These are phyloP conservation scores for Candida quercuum DNA, from an alignment of 805 yeast species.

Conservation along the genomic window DNA sequence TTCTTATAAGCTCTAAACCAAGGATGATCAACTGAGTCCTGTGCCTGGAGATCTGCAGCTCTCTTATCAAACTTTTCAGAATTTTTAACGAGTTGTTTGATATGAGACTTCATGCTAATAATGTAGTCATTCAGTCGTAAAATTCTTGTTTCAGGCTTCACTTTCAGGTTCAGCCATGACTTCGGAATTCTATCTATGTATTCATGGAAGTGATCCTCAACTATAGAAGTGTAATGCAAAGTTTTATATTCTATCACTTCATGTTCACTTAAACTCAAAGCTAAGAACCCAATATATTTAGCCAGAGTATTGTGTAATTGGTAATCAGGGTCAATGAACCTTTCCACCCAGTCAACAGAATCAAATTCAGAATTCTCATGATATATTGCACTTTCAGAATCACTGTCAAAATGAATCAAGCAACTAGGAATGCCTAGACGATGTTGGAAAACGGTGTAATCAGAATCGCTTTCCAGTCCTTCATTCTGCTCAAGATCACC, in stretches of 20 bases:
- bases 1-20: constrained; percentile 67
- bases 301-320: constrained; percentile 51
- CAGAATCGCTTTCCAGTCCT: constrained; percentile 46
- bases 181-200: constrained; percentile 22
- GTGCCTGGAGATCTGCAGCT: constrained; percentile 40
- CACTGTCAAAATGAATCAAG: constrained; percentile 37
- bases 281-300: constrained; percentile 52
- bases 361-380: constrained; percentile 58
- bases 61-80: constrained; percentile 40
- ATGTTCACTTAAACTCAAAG: constrained; percentile 48
- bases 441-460: constrained; percentile 55
- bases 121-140: not conserved
- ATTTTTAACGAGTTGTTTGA: constrained; percentile 3
- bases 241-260: constrained; percentile 50
- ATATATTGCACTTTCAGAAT: constrained; percentile 31
- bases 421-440: constrained; percentile 65
- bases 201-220: constrained; percentile 31
- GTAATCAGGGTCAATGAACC: constrained; percentile 46
- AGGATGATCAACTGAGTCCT: constrained; percentile 62
- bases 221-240: constrained; percentile 40
- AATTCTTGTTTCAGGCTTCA: constrained; percentile 1
- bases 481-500: constrained; percentile 34
- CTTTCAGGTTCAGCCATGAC: constrained; percentile 23
- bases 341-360: constrained; percentile 49
- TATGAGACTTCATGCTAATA: constrained; percentile 3